Conservation (phyloP, 164 flowering plant species). For the Aristolochia fimbriata region DNA sequence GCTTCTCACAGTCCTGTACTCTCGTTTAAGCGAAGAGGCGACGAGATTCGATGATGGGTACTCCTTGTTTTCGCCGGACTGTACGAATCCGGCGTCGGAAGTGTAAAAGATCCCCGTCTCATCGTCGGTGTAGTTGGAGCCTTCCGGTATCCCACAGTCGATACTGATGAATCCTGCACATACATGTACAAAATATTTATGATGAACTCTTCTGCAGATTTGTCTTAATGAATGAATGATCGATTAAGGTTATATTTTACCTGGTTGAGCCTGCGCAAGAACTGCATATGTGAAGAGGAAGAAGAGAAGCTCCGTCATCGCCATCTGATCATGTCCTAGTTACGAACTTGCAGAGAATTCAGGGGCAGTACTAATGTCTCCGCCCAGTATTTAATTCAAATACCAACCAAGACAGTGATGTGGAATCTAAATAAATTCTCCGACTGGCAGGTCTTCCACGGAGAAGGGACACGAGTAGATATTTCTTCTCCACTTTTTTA, state of each 20-base stretch:
- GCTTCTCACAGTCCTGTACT: neutral
- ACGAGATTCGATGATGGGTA: neutral
- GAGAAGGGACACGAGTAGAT: too few relatives aligned
- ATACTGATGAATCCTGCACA: constrained; percentile 1
- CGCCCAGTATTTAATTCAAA: too few relatives aligned
- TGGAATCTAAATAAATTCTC: too few relatives aligned
- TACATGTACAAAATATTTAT: neutral
- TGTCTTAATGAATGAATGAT: neutral
- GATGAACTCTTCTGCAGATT: neutral
- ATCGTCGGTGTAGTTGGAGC: constrained; percentile 5
- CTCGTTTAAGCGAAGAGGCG: neutral
- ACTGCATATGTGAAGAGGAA: neutral
- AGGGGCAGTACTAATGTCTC: neutral
- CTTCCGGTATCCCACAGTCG: constrained; percentile 7
- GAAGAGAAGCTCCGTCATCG: neutral
- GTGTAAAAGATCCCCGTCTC: constrained; percentile 1
- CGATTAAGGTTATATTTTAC: neutral
- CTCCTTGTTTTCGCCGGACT: neutral
- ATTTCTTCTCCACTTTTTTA: too few relatives aligned
- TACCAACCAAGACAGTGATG: too few relatives aligned
- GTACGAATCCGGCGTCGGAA: constrained; percentile 2
- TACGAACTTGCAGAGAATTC: too few relatives aligned
- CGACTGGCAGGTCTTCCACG: too few relatives aligned
- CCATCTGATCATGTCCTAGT: neutral
- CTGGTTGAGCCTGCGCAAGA: neutral